These are phyloP conservation scores for Leucocoprinus birnbaumii DNA, from an alignment of 768 basidiomycete species.

Conservation along the genomic window DNA sequence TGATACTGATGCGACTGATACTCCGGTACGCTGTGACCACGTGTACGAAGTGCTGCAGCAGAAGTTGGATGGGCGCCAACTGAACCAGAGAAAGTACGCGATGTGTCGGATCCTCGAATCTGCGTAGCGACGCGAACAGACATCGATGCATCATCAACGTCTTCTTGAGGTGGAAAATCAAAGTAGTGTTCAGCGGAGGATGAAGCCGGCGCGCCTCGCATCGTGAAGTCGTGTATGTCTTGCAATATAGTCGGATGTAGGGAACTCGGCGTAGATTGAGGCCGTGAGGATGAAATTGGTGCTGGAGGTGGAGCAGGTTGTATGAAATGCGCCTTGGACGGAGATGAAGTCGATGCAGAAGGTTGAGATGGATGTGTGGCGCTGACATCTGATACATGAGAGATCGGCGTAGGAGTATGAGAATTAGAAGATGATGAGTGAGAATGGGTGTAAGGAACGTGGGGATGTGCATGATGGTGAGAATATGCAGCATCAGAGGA, in stretches of 20 bases:
- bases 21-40: background rate
- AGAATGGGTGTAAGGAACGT: background rate
- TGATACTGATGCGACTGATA: background rate
- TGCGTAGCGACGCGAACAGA: no score
- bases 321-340: no score
- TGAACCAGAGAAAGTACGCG: no score
- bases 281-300: no score
- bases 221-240: constrained; percentile 43
- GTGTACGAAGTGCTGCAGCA: background rate
- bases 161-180: constrained; percentile 14
- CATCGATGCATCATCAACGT: background rate
- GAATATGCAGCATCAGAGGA: background rate
- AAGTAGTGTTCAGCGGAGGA: constrained; percentile 15
- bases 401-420: background rate
- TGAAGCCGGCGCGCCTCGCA: constrained; percentile 6
- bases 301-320: no score
- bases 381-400: no score
- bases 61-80: background rate
- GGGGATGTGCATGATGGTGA: background rate
- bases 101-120: no score
- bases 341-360: no score
- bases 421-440: background rate
- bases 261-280: no score
- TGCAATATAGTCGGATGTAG: constrained; percentile 54
- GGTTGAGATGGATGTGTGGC: no score